Base-by-base conservation (phyloP, 2,329 filamentous ascomycete species). In the Ceratocystis smalleyi region DNA sequence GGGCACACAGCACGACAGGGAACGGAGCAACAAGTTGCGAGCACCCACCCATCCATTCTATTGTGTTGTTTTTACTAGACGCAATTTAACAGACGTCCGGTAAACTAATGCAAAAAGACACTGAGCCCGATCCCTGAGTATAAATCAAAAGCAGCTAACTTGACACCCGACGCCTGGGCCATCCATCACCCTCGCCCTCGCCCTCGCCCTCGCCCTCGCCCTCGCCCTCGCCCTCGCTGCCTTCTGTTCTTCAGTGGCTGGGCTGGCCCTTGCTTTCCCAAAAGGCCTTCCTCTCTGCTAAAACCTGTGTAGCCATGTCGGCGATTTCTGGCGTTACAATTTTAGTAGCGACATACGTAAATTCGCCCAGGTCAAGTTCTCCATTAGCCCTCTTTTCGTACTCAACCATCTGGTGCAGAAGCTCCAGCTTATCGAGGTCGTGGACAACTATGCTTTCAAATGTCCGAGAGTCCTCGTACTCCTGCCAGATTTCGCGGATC, bases 381-480 rank as follows among this genome's bases (percentile, higher is more conserved):
- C 83, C 83, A 64, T 84, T 75, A 61, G 83, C 79, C 12, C 80
- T 76, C 70, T 87, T 86, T 81, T 99, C 94, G 72, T 99, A 99
- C 75, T 99, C 94, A 35, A 95, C 78, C 88, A 96, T 96, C 77
- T 99, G 94, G 71, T 95, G 77, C 67, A 99, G 76, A 68, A 99
- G 78, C 77, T 99, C 94, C 74, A 99, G 85, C 84, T 97, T 97
- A 76, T 99, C 94, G 66, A 99, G 83, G 73, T 99, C 94, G 73
- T 99, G 94, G 54, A 99, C 94, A 68, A 92, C 97, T 67, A 85
- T 80, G 69, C 87, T 89, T 73, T 99, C 92, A 15, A 86, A 76
- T 7, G 94, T 97, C 76, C 86, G 71, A 19, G 84, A 85, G 70
- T 94, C 89, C 75, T 99, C 94, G 72, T 99, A 99, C 75, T 99